Base-by-base conservation (phyloP, 352 stramenopile species). In the Globisporangium heterothallicum region DNA sequence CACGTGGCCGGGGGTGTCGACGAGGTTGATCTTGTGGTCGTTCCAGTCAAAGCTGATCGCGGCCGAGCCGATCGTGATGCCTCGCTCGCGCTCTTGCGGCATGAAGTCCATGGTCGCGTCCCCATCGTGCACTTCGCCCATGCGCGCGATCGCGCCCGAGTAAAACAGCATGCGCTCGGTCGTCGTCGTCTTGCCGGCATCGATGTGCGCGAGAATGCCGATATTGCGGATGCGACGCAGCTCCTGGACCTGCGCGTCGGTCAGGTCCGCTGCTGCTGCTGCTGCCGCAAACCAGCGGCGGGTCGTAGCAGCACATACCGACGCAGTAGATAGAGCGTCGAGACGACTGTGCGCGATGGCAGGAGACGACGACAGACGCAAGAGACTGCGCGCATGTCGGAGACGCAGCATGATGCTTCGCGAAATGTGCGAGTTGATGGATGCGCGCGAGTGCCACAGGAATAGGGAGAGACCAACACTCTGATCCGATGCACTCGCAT, bases 151-250 rank as follows among this genome's bases (percentile, higher is more conserved):
- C 1, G 65, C 66, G 42, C 79, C 97, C 21, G 95, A 90, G 81
- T 99, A 99, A 72, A 96, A 99, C 14, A 99, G 84, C 77, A 99
- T 98, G 58, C 95, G 86, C 72, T 99, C 97, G 16, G 96, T 99
- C 12, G 94, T 98, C 24, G 97, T 99, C 8, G 97, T 99, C 78
- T 99, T 99, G 16, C 96, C 96, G 7, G 96, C 95, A 71, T 99
- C 97, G 59, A 99, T 99, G 75, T 99, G 97, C 24, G 97, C 97
- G 70, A 99, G 92, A 67, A 99, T 99, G 58, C 97, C 96, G 66
- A 99, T 98, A 76, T 99, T 99, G 53, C 97, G 88, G 72, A 95
- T 84, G 42, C 54, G 52, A 6, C 9, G 13, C 34, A 79, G 66
- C 21, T 52, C 41, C 35, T 43, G 41, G 6, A 21, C n/a, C 12